Base-by-base conservation (phyloP, 2,329 filamentous ascomycete species). In the Scedosporium aurantiacum region DNA sequence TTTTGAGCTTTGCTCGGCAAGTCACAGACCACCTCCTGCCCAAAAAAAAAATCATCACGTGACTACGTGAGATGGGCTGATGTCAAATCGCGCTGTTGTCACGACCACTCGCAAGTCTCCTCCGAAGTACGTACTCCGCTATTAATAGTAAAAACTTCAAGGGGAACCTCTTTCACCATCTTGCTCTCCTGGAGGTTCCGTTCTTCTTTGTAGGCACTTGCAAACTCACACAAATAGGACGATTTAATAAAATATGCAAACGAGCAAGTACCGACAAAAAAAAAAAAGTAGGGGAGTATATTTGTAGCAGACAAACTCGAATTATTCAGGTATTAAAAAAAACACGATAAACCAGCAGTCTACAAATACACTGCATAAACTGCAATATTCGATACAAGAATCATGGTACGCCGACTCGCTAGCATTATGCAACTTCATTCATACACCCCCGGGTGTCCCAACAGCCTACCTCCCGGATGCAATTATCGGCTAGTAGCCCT, bases 401-500 rank as follows among this genome's bases (percentile, higher is more conserved):
- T 54, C 50, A 25, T 10, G 18, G 18, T 54, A 23, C 50, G 50
- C 50, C 50, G 23, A 54, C 58, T 60, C 58, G 23, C 27, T 32
- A 50, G 47, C 58, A 60, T 60, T 58, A 60, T 50, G 43, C 47
- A 37, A 60, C 58, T 50, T 32, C 43, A 37, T 27, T 47, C 57
- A 27, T 50, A 21, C 57, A 28, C 23, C 21, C 43, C 58, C n/a
- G 16, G 6, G 14, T 18, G 27, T 16, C 32, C 40, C 41, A 52
- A 50, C 27, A 60, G 43, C 57, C 37, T 21, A 23, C 6, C 37
- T 23, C 7, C 57, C 14, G 37, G 16, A 25, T 5, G 32, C 16
- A 8, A 41, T 70, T 76, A 83, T 70, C 81, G 74, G 73, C 78
- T 82, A 41, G 79, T 78, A 64, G 86, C 77, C 65, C 91, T 85